Conservation (phyloP, 2,329 filamentous ascomycete species). For the Elsinoe australis region DNA sequence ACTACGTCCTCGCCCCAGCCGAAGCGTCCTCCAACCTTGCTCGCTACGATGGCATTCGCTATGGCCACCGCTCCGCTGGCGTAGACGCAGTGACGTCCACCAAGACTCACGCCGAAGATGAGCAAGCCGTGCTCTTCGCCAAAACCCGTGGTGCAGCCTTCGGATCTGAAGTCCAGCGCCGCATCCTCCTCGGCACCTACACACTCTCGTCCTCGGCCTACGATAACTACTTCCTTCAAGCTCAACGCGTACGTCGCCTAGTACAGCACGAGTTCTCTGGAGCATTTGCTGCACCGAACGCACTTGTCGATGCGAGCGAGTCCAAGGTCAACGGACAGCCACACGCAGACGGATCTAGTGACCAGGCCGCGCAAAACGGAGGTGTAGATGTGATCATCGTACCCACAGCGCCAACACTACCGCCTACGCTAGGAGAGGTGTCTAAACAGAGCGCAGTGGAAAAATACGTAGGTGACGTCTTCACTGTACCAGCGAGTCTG, state of each 20-base stretch:
- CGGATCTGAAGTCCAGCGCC: constrained; percentile 74
- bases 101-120: constrained; percentile 19
- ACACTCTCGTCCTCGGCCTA: constrained; percentile 83
- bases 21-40: constrained; percentile 94
- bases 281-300: constrained; percentile 64
- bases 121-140: constrained; percentile 54
- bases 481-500: constrained; percentile 89
- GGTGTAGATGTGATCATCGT: constrained; percentile 81
- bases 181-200: constrained; percentile 85
- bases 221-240: constrained; percentile 94
- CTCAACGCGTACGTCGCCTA: constrained; percentile 75
- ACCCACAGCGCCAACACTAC: constrained; percentile 73
- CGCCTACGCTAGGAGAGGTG: constrained; percentile 58
- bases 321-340: no score
- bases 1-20: constrained; percentile 90
- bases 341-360: no score
- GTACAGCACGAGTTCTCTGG: constrained; percentile 81
- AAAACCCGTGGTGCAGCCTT: constrained; percentile 66
- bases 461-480: constrained; percentile 85
- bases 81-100: constrained; percentile 49
- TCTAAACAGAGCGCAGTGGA: constrained; percentile 53
- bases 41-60: constrained; percentile 95
- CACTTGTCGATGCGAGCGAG: constrained; percentile 48
- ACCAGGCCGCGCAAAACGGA: no score
- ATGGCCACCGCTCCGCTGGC: constrained; percentile 55